A percentile compares a stretch with the other conserved stretches of the same genome.
These are phyloP conservation scores for Saccharomycopsis crataegensis DNA, from an alignment of 1,139 yeast species.

Conservation along the genomic window DNA sequence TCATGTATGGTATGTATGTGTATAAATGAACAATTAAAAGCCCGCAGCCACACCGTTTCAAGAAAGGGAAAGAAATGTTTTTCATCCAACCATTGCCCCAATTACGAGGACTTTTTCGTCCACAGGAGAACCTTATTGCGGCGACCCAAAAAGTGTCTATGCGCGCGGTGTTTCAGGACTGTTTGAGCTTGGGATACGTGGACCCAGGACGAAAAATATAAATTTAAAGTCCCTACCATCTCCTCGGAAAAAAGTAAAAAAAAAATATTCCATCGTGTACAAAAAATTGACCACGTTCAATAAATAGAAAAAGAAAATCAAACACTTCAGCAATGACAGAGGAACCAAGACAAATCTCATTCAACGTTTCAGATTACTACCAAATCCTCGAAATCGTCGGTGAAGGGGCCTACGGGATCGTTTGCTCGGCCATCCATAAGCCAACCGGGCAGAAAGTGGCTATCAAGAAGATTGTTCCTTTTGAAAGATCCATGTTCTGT, in stretches of 20 bases:
- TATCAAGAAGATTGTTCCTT: constrained; percentile 89
- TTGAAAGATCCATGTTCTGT: constrained; percentile 87
- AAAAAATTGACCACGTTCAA: too few relatives aligned
- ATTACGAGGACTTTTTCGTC: too few relatives aligned
- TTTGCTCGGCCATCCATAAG: constrained; percentile 83
- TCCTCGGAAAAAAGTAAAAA: background rate
- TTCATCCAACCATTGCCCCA: too few relatives aligned
- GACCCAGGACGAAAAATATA: too few relatives aligned
- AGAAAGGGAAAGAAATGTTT: too few relatives aligned
- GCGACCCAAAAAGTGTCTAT: background rate
- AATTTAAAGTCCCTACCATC: too few relatives aligned
- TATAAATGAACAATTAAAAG: too few relatives aligned
- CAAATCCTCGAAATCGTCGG: constrained; percentile 80
- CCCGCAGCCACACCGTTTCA: too few relatives aligned
- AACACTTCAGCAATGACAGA: constrained; percentile 13
- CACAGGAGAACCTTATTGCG: too few relatives aligned
- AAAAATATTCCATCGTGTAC: background rate
- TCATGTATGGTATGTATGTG: too few relatives aligned
- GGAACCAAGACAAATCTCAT: constrained; percentile 46
- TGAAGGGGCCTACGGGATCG: constrained; percentile 98
- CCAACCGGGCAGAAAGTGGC: constrained; percentile 91
- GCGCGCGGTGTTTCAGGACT: background rate
- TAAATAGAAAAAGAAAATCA: too few relatives aligned
- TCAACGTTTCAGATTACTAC: constrained; percentile 78
- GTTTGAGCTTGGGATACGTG: background rate